Base-by-base conservation (phyloP, 2,329 filamentous ascomycete genomes). In the Aspergillus sp. region DNA sequence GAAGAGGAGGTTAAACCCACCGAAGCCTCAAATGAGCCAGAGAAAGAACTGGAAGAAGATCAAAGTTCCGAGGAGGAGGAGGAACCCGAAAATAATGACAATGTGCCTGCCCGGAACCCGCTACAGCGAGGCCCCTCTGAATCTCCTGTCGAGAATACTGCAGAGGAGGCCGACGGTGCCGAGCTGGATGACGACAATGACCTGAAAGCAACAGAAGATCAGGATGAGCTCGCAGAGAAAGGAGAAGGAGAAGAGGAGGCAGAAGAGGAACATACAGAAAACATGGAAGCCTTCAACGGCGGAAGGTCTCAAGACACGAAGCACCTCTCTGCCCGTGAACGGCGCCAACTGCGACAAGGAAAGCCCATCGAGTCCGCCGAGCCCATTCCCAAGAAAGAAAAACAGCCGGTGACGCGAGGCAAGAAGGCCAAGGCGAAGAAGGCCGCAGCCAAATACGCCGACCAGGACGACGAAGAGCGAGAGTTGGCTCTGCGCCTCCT, bases 381-480 rank as follows among this genome's bases (percentile, higher is more conserved):
- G 39, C 10, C 56, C 18, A 32, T 39, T 16, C 29, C 57, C 49
- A 6, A 57, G 63, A 67, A 69, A 50, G 56, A 65, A 57, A 53
- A 58, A 3, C 58, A 57, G 22, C 58, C 69, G 14, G 65, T 69
- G 50, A 76, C 82, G 14, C 87, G 93, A 58, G 92, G 92, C 31
- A 92, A 96, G 74, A 87, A 86, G 59, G 84, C 84, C 60, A 96
- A 96, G 73, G 87, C 88, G 49, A 96, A 96, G 80, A 96, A 95
- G 75, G 87, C 91, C 2, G 91, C 91, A 3, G 81, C 86, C 59
- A 97, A 96, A 74, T 99, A 99, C 78, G 94, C 90, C 50, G 82
- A 96, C 67, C 95, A 98, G 81, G 94, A 98, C 68, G 92, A 96
- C 57, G 94, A 96, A 75, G 95, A 99, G 70, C 91, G 92, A 12